A percentile compares a stretch with the other conserved stretches of the same genome.
Evolutionary conservation across 441 rosid genomes (phyloP).

Genomic region (Cnidoscolus chayamansa): DNA sequence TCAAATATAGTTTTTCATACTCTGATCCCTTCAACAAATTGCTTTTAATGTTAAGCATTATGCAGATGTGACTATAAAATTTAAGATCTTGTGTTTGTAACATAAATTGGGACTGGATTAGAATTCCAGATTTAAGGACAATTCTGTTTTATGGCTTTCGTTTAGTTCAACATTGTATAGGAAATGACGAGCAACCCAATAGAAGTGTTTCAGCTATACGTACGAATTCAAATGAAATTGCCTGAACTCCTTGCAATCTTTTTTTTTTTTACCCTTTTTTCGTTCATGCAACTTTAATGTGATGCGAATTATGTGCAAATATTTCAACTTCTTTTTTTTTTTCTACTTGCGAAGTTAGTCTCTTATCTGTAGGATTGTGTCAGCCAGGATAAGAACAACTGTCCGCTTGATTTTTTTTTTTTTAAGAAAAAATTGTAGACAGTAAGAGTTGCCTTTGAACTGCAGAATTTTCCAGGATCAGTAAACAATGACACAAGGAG

Average conservation of each 20-base stretch:
- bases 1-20: slow-evolving; percentile 3
- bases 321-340: too few species aligned
- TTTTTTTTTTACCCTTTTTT: neutral
- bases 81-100: neutral
- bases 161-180: neutral
- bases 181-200: neutral
- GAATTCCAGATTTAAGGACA: neutral
- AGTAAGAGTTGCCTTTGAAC: slow-evolving; percentile 4
- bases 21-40: neutral
- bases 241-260: neutral
- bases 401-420: neutral
- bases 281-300: neutral
- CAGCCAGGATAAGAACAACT: neutral
- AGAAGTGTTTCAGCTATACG: neutral
- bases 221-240: neutral
- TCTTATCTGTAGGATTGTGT: neutral
- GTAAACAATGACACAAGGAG: slow-evolving; percentile 23
- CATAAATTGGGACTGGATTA: neutral
- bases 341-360: neutral
- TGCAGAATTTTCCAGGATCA: slow-evolving; percentile 39
- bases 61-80: neutral
- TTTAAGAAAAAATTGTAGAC: too few species aligned
- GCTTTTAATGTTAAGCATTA: neutral
- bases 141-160: neutral
- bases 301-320: too few species aligned